These are phyloP conservation scores for Pluteus cervinus DNA, from an alignment of 768 basidiomycete genomes.

Conservation along the genomic window DNA sequence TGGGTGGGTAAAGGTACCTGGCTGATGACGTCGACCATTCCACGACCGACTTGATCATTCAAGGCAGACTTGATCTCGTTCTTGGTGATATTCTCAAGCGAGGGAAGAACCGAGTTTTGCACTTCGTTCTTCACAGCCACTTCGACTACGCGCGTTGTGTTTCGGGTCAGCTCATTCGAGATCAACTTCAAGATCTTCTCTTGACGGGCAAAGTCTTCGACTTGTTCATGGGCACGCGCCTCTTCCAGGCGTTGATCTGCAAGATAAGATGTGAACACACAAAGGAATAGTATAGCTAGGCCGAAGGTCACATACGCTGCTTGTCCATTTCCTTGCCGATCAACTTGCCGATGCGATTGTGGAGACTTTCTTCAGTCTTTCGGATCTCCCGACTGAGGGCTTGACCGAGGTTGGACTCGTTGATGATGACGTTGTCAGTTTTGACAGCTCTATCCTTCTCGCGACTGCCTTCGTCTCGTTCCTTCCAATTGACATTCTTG, in stretches of 20 bases:
- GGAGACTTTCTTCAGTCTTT: slow-evolving; percentile 77
- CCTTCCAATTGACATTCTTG: slow-evolving; percentile 61
- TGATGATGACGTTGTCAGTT: slow-evolving; percentile 31
- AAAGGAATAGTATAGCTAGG: slow-evolving; percentile 6
- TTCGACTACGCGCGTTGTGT: slow-evolving; percentile 85
- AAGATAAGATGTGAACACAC: slow-evolving; percentile 4
- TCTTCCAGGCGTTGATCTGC: slow-evolving; percentile 84
- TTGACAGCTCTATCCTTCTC: slow-evolving; percentile 27
- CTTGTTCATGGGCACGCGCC: slow-evolving; percentile 68
- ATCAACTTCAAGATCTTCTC: slow-evolving; percentile 88
- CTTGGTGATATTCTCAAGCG: slow-evolving; percentile 77
- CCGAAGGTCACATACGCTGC: slow-evolving; percentile 56
- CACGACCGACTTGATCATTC: slow-evolving; percentile 71
- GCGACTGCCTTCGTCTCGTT: slow-evolving; percentile 34
- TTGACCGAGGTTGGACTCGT: slow-evolving; percentile 51
- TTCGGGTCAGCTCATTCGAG: slow-evolving; percentile 79
- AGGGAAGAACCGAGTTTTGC: slow-evolving; percentile 76
- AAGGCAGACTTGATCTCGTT: slow-evolving; percentile 74
- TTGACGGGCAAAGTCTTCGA: slow-evolving; percentile 77
- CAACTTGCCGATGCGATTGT: slow-evolving; percentile 69
- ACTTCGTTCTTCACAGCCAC: slow-evolving; percentile 84
- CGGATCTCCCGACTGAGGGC: slow-evolving; percentile 71
- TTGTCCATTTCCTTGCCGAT: slow-evolving; percentile 87
- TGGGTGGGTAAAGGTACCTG: slow-evolving; percentile 54
- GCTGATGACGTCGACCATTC: slow-evolving; percentile 65